phyloP scores from a whole-genome alignment of 2,329 filamentous ascomycete species.

The Rugonectria rugulosa region DNA sequence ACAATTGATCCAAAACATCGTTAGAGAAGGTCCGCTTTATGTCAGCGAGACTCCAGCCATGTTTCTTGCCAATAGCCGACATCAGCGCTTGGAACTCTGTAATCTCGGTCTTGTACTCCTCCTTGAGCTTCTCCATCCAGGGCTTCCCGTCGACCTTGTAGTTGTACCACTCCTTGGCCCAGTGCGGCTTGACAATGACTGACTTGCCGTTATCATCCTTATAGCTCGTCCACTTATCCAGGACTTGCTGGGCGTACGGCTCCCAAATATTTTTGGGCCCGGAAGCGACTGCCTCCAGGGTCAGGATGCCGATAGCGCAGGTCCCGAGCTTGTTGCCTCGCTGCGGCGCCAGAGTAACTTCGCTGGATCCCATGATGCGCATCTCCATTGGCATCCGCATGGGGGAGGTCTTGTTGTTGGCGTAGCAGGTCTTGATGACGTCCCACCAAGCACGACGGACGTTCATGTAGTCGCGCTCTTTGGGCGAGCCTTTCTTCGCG shows the following conservation, averaged over 20 bases:
- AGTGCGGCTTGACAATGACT: constrained; percentile 12
- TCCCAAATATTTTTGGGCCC: constrained; percentile 1
- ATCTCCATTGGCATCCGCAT: constrained; percentile 27
- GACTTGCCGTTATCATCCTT: constrained; percentile 14
- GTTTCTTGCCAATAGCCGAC: constrained; percentile 3
- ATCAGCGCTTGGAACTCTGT: neutral
- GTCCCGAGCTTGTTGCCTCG: constrained; percentile 17
- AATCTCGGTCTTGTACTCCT: constrained; percentile 14
- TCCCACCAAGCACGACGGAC: constrained; percentile 25
- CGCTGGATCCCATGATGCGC: constrained; percentile 25
- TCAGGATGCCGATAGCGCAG: constrained; percentile 18
- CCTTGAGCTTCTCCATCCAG: constrained; percentile 10
- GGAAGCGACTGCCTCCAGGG: neutral
- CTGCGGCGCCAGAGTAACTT: constrained; percentile 22
- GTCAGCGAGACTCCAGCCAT: constrained; percentile 3
- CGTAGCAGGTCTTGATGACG: constrained; percentile 15
- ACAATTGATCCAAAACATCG: constrained; percentile 1
- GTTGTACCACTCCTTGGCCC: constrained; percentile 23
- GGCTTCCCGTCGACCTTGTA: constrained; percentile 17
- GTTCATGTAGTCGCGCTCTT: constrained; percentile 7
- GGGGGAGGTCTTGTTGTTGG: constrained; percentile 15
- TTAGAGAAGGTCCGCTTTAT: constrained; percentile 6
- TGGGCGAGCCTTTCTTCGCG: constrained; percentile 2
- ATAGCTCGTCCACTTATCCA: constrained; percentile 18
- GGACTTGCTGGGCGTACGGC: constrained; percentile 17